Conservation (phyloP, 768 basidiomycete genomes). For the Mycena rebaudengoi region DNA sequence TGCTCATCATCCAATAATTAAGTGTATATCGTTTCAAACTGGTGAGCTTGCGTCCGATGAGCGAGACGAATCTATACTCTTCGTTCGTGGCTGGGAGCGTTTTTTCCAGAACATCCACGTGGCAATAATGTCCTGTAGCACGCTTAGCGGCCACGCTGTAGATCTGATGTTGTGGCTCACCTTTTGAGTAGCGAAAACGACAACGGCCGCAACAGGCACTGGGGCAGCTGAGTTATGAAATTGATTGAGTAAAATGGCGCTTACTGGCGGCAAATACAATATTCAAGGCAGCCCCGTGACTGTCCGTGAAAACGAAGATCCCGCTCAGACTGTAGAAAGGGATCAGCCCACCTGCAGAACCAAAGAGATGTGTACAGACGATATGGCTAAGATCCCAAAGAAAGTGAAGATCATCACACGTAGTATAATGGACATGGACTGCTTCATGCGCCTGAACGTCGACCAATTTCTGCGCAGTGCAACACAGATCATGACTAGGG, state of each 20-base stretch:
- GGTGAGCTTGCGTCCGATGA: no score
- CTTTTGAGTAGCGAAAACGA: constrained; percentile 34
- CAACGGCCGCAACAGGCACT: constrained; percentile 33
- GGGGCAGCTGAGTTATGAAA: not conserved
- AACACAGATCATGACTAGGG: constrained; percentile 28
- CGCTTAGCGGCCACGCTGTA: not conserved
- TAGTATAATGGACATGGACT: constrained; percentile 30
- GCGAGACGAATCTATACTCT: no score
- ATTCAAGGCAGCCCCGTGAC: constrained; percentile 30
- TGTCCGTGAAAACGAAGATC: constrained; percentile 32
- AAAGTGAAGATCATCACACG: constrained; percentile 33
- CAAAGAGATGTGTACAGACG: constrained; percentile 18
- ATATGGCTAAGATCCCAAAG: constrained; percentile 31
- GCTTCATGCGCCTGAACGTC: constrained; percentile 23
- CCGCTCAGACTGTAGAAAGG: constrained; percentile 26
- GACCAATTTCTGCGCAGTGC: constrained; percentile 32
- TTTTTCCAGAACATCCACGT: not conserved
- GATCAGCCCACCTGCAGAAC: not conserved
- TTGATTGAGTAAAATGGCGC: not conserved
- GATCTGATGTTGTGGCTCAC: constrained; percentile 2
- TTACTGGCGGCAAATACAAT: constrained; percentile 31
- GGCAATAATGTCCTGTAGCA: not conserved
- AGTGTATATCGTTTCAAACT: no score
- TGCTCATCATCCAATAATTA: no score
- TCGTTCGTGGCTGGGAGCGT: no score